Conservation (phyloP, 2,329 filamentous ascomycete species). For the Trichoderma sp. region DNA sequence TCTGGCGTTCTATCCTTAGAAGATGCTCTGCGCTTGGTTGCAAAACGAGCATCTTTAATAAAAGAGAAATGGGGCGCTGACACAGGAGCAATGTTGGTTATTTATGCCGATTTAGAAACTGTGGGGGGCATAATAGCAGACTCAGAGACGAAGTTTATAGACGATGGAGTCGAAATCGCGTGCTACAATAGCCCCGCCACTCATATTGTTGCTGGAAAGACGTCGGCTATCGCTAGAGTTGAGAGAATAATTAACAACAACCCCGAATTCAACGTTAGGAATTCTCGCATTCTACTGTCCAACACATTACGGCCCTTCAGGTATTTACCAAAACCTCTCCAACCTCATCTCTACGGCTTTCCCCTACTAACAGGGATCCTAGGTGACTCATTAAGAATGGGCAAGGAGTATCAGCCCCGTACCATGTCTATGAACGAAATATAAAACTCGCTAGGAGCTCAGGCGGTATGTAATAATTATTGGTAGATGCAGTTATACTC, state of each 20-base stretch:
- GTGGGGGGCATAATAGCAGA: background rate
- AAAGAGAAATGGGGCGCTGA: conserved; percentile 41
- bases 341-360: background rate
- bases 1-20: conserved; percentile 3
- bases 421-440: conserved; percentile 31
- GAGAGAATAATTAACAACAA: conserved; percentile 8
- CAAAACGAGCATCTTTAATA: conserved; percentile 41
- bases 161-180: conserved; percentile 35
- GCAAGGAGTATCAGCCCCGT: conserved; percentile 29
- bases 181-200: conserved; percentile 41
- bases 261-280: conserved; percentile 13
- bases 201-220: conserved; percentile 40
- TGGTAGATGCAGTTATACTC: background rate
- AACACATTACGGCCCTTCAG: conserved; percentile 31
- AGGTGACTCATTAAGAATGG: conserved; percentile 30
- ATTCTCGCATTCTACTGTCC: conserved; percentile 33
- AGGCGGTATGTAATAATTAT: background rate
- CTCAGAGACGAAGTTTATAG: background rate
- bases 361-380: background rate
- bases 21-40: conserved; percentile 37
- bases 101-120: conserved; percentile 26
- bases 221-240: conserved; percentile 30
- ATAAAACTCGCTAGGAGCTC: conserved; percentile 4
- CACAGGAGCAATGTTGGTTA: conserved; percentile 42
- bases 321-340: conserved; percentile 4